Conservation (phyloP, 2,329 filamentous ascomycete genomes). For the Xylariaceae sp. region DNA sequence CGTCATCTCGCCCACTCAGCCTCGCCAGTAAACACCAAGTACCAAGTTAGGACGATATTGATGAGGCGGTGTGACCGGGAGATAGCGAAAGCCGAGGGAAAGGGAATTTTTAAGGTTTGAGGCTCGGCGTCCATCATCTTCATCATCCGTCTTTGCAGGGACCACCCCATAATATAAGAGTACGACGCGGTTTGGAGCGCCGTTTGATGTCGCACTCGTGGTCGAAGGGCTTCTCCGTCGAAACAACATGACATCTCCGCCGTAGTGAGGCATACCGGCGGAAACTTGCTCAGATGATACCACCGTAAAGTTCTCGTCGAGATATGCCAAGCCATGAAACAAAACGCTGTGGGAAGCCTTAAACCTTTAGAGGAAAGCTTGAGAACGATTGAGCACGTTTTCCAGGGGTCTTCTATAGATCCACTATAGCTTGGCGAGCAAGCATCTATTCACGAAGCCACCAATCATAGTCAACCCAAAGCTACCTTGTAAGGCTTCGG, state of each 20-base stretch:
- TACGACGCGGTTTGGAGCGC: conserved; percentile 11
- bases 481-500: conserved; percentile 11
- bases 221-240: not conserved
- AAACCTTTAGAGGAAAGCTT: conserved; percentile 14
- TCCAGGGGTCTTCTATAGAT: conserved; percentile 12
- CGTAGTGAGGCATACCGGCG: conserved; percentile 3
- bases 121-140: conserved; percentile 9
- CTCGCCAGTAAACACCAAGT: conserved; percentile 1
- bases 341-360: not conserved
- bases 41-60: not conserved
- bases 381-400: conserved; percentile 40
- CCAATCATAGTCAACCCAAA: conserved; percentile 11
- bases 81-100: conserved; percentile 4
- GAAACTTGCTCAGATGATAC: conserved; percentile 23
- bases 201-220: conserved; percentile 12
- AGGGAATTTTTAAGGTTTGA: conserved; percentile 10
- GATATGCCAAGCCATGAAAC: conserved; percentile 12
- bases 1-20: conserved; percentile 26
- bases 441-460: conserved; percentile 4
- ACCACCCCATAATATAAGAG: conserved; percentile 6
- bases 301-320: conserved; percentile 18
- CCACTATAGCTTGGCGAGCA: conserved; percentile 22
- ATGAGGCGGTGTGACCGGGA: conserved; percentile 5
- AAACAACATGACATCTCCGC: conserved; percentile 1
- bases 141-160: conserved; percentile 7